Percentiles rank a stretch among this genome's conserved stretches.
Evolutionary conservation across 352 stramenopile species (phyloP).

Genomic region (Phytopythium boreale): DNA sequence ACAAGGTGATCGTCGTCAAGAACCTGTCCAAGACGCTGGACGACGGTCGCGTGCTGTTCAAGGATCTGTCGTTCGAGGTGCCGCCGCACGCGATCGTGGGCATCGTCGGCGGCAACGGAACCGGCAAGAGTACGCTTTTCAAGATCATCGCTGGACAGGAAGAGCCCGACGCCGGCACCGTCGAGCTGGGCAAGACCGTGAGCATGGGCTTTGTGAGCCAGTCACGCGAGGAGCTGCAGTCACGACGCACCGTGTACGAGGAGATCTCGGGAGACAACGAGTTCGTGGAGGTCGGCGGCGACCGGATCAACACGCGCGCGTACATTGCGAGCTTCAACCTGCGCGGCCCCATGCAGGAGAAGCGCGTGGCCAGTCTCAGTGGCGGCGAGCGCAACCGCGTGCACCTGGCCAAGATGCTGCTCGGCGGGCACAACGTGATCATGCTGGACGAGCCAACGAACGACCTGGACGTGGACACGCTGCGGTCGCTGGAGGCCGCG

Average conservation of each 20-base stretch:
- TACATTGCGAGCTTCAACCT: slow-evolving; percentile 89
- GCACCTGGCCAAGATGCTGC: slow-evolving; percentile 82
- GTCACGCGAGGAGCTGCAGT: slow-evolving; percentile 65
- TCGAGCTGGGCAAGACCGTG: slow-evolving; percentile 79
- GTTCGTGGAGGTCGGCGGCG: slow-evolving; percentile 71
- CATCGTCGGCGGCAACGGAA: slow-evolving; percentile 97
- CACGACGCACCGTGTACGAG: slow-evolving; percentile 72
- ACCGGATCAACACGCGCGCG: slow-evolving; percentile 77
- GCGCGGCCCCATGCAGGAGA: slow-evolving; percentile 81
- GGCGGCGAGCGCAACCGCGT: slow-evolving; percentile 85
- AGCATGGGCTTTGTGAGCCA: slow-evolving; percentile 79
- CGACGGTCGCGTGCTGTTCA: slow-evolving; percentile 87
- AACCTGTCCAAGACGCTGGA: slow-evolving; percentile 75
- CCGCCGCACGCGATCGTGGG: slow-evolving; percentile 95
- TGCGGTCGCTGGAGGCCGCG: slow-evolving; percentile 86
- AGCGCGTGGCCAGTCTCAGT: slow-evolving; percentile 71
- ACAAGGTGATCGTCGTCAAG: slow-evolving; percentile 89
- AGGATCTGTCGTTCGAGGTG: slow-evolving; percentile 93
- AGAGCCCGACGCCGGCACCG: slow-evolving; percentile 68
- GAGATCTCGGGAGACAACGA: slow-evolving; percentile 86
- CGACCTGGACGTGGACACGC: slow-evolving; percentile 81
- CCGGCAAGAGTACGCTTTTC: slow-evolving; percentile 96
- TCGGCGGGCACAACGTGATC: slow-evolving; percentile 83
- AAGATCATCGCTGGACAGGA: slow-evolving; percentile 94
- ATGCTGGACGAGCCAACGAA: slow-evolving; percentile 90